Conservation (phyloP, 192 early-diverging fungal genomes). For the Coemansia nantahalensis region DNA sequence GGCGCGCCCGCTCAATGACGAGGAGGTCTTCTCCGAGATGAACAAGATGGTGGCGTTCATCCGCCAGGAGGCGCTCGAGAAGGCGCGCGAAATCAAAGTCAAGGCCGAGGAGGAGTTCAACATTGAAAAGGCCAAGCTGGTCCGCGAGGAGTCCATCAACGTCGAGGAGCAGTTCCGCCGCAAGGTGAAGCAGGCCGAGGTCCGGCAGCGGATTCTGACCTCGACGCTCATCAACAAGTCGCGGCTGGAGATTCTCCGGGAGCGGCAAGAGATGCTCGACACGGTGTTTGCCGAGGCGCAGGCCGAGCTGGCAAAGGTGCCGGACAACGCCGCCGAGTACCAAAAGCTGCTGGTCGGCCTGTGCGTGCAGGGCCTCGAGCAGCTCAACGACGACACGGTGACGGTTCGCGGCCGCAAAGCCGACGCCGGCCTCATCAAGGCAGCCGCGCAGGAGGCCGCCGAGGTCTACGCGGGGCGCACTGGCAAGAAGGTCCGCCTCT, state of each 20-base stretch:
- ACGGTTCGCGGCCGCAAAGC: conserved; percentile 66
- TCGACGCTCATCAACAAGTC: conserved; percentile 98
- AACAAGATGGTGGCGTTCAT: conserved; percentile 99
- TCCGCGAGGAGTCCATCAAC: conserved; percentile 94
- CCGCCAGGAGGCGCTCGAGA: conserved; percentile 98
- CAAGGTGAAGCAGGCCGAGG: conserved; percentile 97
- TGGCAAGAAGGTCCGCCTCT: conserved; percentile 28
- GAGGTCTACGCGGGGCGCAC: conserved; percentile 61
- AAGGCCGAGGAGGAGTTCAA: conserved; percentile 99
- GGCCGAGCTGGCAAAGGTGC: conserved; percentile 57
- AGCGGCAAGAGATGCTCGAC: conserved; percentile 84
- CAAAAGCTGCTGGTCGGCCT: conserved; percentile 67
- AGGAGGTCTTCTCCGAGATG: conserved; percentile 96
- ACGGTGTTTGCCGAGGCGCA: conserved; percentile 75
- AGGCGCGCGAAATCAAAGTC: conserved; percentile 97
- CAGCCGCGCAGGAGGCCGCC: conserved; percentile 52
- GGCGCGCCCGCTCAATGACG: conserved; percentile 81
- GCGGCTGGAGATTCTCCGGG: conserved; percentile 81
- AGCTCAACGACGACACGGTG: conserved; percentile 82
- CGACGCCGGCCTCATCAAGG: conserved; percentile 64
- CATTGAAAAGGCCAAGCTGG: conserved; percentile 97
- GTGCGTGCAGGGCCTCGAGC: conserved; percentile 72
- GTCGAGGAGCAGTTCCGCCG: conserved; percentile 95
- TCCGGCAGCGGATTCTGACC: conserved; percentile 91
- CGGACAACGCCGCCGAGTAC: conserved; percentile 61